Base-by-base conservation (phyloP, 805 yeast genomes). In the Lachancea kluyveri region DNA sequence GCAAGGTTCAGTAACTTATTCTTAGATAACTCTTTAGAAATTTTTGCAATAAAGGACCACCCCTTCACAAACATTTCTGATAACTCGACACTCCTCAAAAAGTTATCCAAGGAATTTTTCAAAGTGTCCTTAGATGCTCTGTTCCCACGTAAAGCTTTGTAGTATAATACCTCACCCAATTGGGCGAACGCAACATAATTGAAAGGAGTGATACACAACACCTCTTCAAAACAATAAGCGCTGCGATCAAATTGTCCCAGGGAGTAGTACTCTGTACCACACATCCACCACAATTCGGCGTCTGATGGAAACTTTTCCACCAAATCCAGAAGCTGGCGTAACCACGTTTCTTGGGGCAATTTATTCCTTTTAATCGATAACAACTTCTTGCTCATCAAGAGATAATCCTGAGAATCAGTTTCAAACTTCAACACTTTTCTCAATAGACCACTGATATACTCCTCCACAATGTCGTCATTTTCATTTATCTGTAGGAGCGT, bases 281-380 rank as follows among this genome's bases (percentile, higher is more conserved):
- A 63, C 55, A 84, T 94, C 28, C 76, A 67, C 95, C 94, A 86
- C 2, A 81, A 62, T 41, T 80, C 77, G 2, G 72, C 62, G 54
- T 92, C 97, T 13, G 78, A 54, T 1, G 96, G 95, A 44, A 55
- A 54, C 35, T 52, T 46, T 17, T 58, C 61, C 13, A 47, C 34
- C 13, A 58, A 28, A 8, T 41, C 33, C 14, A 46, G 26, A 17
- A 52, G 29, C 21, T 43, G 40, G 7, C 42, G 37, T 5, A 51
- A 12, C 6, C 35, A 35, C 27, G 41, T 33, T 27, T 47, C 49
- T 10, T 36, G 38, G 11, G 41, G 31, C 17, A 38, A 31, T 8
- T 38, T 28, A 11, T 37, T 37, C 12, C 40, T 37, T 34, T 46
- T 38, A 19, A 57, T 43, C 4, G 58, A 35, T 4, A 58, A 21